A percentile compares a stretch with the other conserved stretches of the same genome.
phyloP scores from a whole-genome alignment of 139 green algal species.

The Penium margaritaceum region DNA sequence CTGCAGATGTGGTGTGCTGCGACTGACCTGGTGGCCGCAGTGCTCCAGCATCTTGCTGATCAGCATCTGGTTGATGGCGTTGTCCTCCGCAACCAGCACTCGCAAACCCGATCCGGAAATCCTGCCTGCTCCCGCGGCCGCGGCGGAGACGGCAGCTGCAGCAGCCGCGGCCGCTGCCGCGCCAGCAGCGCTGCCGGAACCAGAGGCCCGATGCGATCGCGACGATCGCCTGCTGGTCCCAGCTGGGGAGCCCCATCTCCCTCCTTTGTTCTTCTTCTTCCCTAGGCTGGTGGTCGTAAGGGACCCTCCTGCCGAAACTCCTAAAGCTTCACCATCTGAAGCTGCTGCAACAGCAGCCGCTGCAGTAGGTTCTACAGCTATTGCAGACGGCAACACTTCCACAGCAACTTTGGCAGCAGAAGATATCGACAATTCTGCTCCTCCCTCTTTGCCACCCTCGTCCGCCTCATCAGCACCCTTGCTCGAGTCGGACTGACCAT shows the following conservation, averaged over 20 bases:
- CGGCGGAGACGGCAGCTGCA: background rate
- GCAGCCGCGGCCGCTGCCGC: background rate
- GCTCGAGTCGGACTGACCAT: background rate
- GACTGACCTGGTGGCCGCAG: conserved; percentile 26
- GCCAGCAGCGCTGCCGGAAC: background rate
- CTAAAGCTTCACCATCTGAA: too few relatives aligned
- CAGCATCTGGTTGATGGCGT: conserved; percentile 43
- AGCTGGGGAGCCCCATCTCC: too few relatives aligned
- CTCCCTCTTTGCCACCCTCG: background rate
- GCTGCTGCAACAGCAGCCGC: too few relatives aligned
- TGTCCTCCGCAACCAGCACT: conserved; percentile 41
- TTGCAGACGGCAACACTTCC: background rate
- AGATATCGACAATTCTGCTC: background rate
- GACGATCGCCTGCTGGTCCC: too few relatives aligned
- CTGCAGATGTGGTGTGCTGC: background rate
- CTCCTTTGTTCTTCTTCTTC: too few relatives aligned
- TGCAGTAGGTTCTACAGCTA: background rate
- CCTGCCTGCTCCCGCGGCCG: background rate
- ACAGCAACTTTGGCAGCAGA: background rate
- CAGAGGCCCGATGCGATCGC: too few relatives aligned
- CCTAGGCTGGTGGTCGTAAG: too few relatives aligned
- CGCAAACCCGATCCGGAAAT: background rate
- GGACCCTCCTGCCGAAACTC: too few relatives aligned
- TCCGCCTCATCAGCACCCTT: background rate
- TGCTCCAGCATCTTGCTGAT: conserved; percentile 46